Percentiles rank a stretch among this genome's conserved stretches.
Conservation (phyloP, 2,329 filamentous ascomycete species). For the Botrytis tulipae region DNA sequence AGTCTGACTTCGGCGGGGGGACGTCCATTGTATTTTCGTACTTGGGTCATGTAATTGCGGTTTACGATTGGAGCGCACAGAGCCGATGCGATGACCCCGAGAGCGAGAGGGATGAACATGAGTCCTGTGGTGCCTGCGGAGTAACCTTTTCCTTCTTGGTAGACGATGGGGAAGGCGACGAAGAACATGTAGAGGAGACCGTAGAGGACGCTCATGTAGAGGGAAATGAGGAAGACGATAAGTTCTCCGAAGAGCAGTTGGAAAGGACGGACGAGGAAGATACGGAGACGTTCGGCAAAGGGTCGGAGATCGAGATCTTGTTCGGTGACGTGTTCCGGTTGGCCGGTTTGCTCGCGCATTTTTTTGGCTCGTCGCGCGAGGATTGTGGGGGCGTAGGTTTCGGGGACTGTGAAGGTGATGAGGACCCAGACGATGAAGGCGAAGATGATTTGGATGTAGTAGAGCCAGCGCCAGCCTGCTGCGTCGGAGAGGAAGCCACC, state of each 20-base stretch:
- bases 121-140: slow-evolving; percentile 70
- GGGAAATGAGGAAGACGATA: slow-evolving; percentile 78
- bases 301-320: slow-evolving; percentile 74
- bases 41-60: slow-evolving; percentile 69
- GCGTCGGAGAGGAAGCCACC: slow-evolving; percentile 74
- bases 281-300: slow-evolving; percentile 62
- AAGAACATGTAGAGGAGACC: slow-evolving; percentile 52
- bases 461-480: slow-evolving; percentile 77
- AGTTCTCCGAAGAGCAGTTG: slow-evolving; percentile 81
- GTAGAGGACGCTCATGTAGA: slow-evolving; percentile 80
- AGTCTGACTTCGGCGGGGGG: slow-evolving; percentile 76
- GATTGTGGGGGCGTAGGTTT: slow-evolving; percentile 82
- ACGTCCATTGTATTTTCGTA: slow-evolving; percentile 61
- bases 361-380: slow-evolving; percentile 69
- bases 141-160: slow-evolving; percentile 72
- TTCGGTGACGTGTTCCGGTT: slow-evolving; percentile 70
- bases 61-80: slow-evolving; percentile 71
- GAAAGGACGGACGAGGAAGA: slow-evolving; percentile 80
- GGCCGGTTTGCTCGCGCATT: slow-evolving; percentile 66
- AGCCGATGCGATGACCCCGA: slow-evolving; percentile 70
- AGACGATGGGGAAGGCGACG: slow-evolving; percentile 61
- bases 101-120: slow-evolving; percentile 81
- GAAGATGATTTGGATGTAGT: slow-evolving; percentile 83
- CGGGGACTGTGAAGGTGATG: slow-evolving; percentile 85
- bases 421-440: slow-evolving; percentile 67